These are phyloP conservation scores for Globisporangium barbulae DNA, from an alignment of 352 stramenopile species.

Conservation along the genomic window DNA sequence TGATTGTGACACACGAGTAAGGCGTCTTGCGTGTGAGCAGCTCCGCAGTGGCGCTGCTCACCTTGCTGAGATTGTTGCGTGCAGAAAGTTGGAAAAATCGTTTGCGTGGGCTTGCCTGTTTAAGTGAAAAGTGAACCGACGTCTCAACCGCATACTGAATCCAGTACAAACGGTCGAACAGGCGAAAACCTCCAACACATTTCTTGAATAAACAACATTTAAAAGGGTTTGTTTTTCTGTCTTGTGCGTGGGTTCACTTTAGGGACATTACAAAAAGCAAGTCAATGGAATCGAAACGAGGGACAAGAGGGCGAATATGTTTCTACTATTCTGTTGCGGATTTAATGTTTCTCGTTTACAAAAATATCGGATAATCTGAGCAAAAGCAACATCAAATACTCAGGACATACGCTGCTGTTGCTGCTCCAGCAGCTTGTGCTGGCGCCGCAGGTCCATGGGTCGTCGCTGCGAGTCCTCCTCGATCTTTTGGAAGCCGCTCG, in stretches of 20 bases:
- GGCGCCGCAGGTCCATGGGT: slow-evolving; percentile 25
- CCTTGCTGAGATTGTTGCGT: neutral
- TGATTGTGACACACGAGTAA: slow-evolving; percentile 11
- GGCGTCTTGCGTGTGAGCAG: neutral
- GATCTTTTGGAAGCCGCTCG: slow-evolving; percentile 78
- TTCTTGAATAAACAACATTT: no score
- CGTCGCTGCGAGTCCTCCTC: slow-evolving; percentile 51
- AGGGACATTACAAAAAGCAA: slow-evolving; percentile 10
- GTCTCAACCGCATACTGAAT: no score
- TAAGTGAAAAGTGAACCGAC: no score
- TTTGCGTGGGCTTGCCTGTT: no score
- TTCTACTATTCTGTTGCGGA: no score
- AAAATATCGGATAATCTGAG: no score
- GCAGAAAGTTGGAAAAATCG: no score
- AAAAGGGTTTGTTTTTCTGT: neutral
- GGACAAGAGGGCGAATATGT: neutral
- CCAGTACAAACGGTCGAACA: no score
- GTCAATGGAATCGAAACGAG: neutral
- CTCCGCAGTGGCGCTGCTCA: no score
- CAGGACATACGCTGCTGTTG: slow-evolving; percentile 1
- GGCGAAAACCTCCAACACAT: no score
- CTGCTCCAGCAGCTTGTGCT: slow-evolving; percentile 16
- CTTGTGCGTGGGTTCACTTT: slow-evolving; percentile 1
- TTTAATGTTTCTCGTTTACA: no score
- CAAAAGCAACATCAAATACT: no score